These are phyloP conservation scores for Clonostachys byssicola DNA, from an alignment of 2,329 filamentous ascomycete species.

Conservation along the genomic window DNA sequence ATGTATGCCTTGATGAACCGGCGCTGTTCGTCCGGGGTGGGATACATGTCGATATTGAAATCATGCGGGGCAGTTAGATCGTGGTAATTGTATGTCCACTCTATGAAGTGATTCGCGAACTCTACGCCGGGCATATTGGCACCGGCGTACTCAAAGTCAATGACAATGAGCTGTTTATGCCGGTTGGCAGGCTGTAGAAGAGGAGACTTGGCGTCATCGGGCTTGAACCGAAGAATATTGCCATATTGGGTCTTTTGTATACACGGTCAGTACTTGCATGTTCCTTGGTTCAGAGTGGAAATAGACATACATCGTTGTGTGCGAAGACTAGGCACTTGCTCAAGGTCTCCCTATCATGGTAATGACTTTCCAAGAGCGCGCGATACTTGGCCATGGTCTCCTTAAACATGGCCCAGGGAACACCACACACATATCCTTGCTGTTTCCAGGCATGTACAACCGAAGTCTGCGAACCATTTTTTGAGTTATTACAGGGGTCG, in stretches of 20 bases:
- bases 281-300: background rate
- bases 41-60: slow-evolving; percentile 69
- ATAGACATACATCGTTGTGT: slow-evolving; percentile 81
- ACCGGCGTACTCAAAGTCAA: slow-evolving; percentile 96
- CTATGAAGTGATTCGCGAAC: slow-evolving; percentile 96
- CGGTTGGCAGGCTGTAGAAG: slow-evolving; percentile 85
- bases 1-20: slow-evolving; percentile 86
- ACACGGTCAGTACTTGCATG: background rate
- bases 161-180: slow-evolving; percentile 94
- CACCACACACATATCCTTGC: slow-evolving; percentile 75
- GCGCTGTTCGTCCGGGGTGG: slow-evolving; percentile 73
- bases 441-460: slow-evolving; percentile 55
- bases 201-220: slow-evolving; percentile 73
- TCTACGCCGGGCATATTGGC: slow-evolving; percentile 84
- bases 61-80: slow-evolving; percentile 59
- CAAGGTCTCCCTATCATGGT: slow-evolving; percentile 63
- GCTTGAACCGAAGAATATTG: slow-evolving; percentile 77
- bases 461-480: slow-evolving; percentile 12
- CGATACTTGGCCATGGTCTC: slow-evolving; percentile 74
- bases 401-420: slow-evolving; percentile 77
- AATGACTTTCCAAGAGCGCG: slow-evolving; percentile 65
- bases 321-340: slow-evolving; percentile 81
- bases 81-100: slow-evolving; percentile 99
- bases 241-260: slow-evolving; percentile 83
- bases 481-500: slow-evolving; percentile 8